Evolutionary conservation across 108 stramenopile genomes (phyloP).

Genomic region (Schizochytrium sp.): DNA sequence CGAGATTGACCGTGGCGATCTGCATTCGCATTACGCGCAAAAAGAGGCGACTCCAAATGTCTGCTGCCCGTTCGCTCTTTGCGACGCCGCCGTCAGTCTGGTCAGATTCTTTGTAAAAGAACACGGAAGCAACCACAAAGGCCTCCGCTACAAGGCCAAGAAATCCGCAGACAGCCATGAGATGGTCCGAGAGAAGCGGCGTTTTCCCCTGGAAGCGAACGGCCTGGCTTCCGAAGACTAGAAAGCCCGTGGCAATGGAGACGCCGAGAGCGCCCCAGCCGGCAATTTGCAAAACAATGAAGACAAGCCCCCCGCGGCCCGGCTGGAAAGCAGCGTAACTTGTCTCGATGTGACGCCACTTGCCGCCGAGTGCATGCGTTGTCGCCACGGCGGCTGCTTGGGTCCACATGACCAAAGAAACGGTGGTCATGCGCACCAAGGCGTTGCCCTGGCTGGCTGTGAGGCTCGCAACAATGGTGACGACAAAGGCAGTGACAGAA

Average conservation of each 20-base stretch:
- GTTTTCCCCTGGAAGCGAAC: background rate
- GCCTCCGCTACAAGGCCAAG: background rate
- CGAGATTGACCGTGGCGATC: background rate
- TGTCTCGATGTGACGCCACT: conserved; percentile 12
- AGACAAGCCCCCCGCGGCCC: background rate
- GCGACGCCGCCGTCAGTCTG: no score
- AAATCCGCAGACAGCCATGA: background rate
- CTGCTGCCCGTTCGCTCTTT: no score
- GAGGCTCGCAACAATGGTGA: background rate
- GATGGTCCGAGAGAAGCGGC: background rate
- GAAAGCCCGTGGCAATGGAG: background rate
- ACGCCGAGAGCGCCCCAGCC: background rate
- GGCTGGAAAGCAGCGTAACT: background rate
- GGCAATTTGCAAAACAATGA: background rate
- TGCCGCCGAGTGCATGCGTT: background rate
- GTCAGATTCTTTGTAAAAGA: background rate
- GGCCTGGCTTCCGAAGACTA: background rate
- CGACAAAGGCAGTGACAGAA: background rate
- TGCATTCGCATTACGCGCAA: background rate
- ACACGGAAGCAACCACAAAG: background rate
- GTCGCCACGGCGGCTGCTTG: background rate
- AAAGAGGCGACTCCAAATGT: background rate
- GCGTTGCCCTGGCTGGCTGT: background rate
- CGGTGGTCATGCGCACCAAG: background rate
- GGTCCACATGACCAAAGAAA: background rate